Evolutionary conservation across 1,139 yeast species (phyloP).

Genomic region (Protomyces lactucae-debilis): DNA sequence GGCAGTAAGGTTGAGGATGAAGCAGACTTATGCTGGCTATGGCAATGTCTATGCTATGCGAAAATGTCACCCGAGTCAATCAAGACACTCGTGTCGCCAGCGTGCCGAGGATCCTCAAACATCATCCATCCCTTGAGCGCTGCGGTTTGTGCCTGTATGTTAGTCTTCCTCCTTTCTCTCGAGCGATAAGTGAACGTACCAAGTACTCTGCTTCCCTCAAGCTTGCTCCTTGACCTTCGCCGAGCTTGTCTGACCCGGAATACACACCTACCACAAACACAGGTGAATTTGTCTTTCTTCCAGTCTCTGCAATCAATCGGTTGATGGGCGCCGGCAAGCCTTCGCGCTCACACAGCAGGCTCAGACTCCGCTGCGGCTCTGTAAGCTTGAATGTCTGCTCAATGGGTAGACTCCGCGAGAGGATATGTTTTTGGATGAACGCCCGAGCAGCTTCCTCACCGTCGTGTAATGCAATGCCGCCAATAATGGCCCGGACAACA

Average conservation of each 20-base stretch:
- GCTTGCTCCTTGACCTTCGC: slow-evolving; percentile 95
- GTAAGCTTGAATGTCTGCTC: slow-evolving; percentile 70
- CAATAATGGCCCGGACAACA: slow-evolving; percentile 51
- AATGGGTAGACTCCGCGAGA: slow-evolving; percentile 73
- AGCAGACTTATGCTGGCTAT: background rate
- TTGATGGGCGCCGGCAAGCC: slow-evolving; percentile 71
- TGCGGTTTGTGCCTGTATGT: slow-evolving; percentile 70
- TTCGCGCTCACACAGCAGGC: slow-evolving; percentile 72
- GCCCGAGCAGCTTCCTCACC: slow-evolving; percentile 59
- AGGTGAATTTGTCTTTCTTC: slow-evolving; percentile 78
- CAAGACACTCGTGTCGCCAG: slow-evolving; percentile 35
- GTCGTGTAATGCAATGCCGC: slow-evolving; percentile 45
- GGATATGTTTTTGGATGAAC: slow-evolving; percentile 66
- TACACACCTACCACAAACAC: slow-evolving; percentile 89
- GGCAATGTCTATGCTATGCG: slow-evolving; percentile 33
- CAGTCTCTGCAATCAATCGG: slow-evolving; percentile 86
- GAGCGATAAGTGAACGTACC: background rate
- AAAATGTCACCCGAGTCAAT: slow-evolving; percentile 39
- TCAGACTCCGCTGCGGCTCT: slow-evolving; percentile 80
- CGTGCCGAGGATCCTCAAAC: slow-evolving; percentile 71
- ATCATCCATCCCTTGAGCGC: slow-evolving; percentile 89
- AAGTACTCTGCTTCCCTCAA: slow-evolving; percentile 78
- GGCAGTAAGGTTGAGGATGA: background rate
- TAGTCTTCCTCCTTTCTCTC: background rate
- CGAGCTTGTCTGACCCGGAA: slow-evolving; percentile 73